phyloP scores from a whole-genome alignment of 2,329 filamentous ascomycete genomes.

The Phyllosticta citrichinensis region DNA sequence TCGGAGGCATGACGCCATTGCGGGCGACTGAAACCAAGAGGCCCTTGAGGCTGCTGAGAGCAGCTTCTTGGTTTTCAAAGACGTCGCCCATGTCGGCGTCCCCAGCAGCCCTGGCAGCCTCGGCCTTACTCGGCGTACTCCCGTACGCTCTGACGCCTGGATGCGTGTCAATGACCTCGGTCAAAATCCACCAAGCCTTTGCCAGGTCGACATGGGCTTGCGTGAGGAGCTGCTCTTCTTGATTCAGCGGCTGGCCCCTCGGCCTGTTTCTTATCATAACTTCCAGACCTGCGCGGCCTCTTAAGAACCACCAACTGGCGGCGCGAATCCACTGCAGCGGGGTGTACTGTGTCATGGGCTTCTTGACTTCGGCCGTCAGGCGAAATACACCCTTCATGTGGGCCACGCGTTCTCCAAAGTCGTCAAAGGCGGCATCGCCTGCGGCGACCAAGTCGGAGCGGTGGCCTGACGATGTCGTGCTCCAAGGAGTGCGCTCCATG shows the following conservation, averaged over 20 bases:
- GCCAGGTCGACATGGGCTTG: conserved; percentile 80
- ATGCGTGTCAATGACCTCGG: conserved; percentile 31
- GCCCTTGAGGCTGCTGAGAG: conserved; percentile 59
- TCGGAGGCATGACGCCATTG: conserved; percentile 63
- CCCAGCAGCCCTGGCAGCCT: conserved; percentile 34
- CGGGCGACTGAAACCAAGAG: conserved; percentile 73
- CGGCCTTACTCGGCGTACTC: conserved; percentile 20
- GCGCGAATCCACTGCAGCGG: conserved; percentile 61
- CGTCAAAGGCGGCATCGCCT: conserved; percentile 44
- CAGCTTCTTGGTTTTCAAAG: conserved; percentile 41
- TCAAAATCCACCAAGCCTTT: conserved; percentile 73
- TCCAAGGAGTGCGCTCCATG: conserved; percentile 3
- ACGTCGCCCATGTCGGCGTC: conserved; percentile 36
- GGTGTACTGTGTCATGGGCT: conserved; percentile 53
- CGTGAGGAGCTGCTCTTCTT: conserved; percentile 42
- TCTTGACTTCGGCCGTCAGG: conserved; percentile 64
- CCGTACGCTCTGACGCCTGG: conserved; percentile 21
- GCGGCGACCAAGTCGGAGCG: conserved; percentile 4
- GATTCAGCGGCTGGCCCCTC: conserved; percentile 26
- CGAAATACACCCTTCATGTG: conserved; percentile 69
- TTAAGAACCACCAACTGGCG: conserved; percentile 82
- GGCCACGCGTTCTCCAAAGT: conserved; percentile 60
- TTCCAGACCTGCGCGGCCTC: conserved; percentile 68
- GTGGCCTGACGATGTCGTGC: conserved; percentile 6
- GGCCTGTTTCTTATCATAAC: conserved; percentile 56